Evolutionary conservation across 768 basidiomycete species (phyloP), one percentile per base, ranked within the genome.

Genomic region (Amanita thiersii): DNA sequence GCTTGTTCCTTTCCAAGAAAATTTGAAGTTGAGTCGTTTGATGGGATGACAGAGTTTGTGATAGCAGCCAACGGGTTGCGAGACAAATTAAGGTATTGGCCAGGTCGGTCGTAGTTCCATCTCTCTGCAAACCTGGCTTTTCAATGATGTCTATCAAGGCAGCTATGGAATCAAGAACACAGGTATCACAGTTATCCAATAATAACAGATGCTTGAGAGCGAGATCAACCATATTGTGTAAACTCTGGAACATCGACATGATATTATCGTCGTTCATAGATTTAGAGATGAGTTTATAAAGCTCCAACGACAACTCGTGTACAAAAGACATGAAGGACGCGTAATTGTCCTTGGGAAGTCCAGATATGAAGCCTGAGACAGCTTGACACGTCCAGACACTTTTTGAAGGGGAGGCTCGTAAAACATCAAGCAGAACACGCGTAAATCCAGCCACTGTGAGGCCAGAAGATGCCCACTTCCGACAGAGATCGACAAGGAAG

Each of bases 401-500:
- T 14, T 36, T 14, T 6, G 20, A 32, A 18, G 24, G 14, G 5
- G 29, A 15, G 17, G 28, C 36, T 9, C 39, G 44, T n/a, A 72
- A 47, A 17, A 52, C 58, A 3, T 57, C 52, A 11, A 59, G 49
- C 11, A 72, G 52, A 5, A 58, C 43, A 17, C 53, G 46, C 4
- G 58, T 53, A 45, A 69, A 73, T 2, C 52, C 52, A 12, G 50
- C 48, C 10, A 55, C 51, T 9, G 56, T 44, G 43, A 50, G 36
- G 50, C 48, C 40, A 17, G 46, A 57, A 17, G 47, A 50, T 34
- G 45, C 55, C 68, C 75, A 78, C 31, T 52, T 55, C n/a, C 53
- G 49, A 32, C 58, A 59, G 20, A 78, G 60, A 33, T 71, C 65
- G 11, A 65, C 46, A 29, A 80, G 64, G 50, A 71, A 78, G 37